phyloP scores from a whole-genome alignment of 345 rosid species.

The Gossypium bickii region DNA sequence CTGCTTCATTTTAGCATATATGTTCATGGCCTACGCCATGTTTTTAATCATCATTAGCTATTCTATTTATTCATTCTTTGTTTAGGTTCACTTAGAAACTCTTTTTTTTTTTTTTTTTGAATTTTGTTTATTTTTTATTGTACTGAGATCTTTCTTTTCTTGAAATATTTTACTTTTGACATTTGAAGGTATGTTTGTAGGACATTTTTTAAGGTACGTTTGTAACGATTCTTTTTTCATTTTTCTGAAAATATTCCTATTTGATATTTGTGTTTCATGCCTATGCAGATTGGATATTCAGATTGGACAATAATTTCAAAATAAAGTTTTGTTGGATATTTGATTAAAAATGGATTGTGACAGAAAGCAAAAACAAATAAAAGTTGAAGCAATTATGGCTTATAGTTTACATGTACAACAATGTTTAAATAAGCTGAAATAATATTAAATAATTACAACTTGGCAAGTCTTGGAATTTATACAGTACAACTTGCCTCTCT shows the following conservation, averaged over 20 bases:
- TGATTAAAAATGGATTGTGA: too few species aligned
- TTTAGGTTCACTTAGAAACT: background rate
- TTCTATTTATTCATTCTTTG: background rate
- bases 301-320: too few species aligned
- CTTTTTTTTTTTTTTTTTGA: background rate
- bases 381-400: too few species aligned
- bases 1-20: slow-evolving; percentile 8
- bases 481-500: too few species aligned
- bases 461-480: too few species aligned
- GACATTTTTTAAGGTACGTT: background rate
- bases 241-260: background rate
- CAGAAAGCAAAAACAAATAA: too few species aligned
- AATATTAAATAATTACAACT: too few species aligned
- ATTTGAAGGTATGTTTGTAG: background rate
- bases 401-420: too few species aligned
- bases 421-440: too few species aligned
- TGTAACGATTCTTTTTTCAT: background rate
- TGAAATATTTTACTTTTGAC: background rate
- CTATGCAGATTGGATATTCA: too few species aligned
- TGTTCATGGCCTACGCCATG: background rate
- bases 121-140: background rate
- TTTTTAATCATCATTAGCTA: background rate
- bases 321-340: too few species aligned
- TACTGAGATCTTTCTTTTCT: background rate
- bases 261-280: background rate